Percentiles rank a stretch among this genome's conserved stretches.
Evolutionary conservation across 805 yeast species (phyloP).

Genomic region (Candida mattraensis): DNA sequence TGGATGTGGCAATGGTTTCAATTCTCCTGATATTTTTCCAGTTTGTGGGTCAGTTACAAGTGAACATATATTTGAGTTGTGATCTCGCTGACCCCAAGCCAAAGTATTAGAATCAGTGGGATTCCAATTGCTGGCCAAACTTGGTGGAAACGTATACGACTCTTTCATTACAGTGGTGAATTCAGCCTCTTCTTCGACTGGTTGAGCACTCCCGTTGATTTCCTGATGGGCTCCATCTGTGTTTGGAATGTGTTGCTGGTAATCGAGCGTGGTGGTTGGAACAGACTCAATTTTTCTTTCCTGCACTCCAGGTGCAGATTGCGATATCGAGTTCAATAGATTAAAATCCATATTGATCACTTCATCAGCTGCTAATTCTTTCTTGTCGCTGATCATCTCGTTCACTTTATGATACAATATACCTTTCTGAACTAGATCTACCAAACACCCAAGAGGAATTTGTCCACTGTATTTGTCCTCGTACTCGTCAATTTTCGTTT

Average conservation of each 20-base stretch:
- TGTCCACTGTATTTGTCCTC: conserved; percentile 49
- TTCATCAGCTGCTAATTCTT: conserved; percentile 22
- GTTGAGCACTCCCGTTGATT: background rate
- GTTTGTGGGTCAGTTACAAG: conserved; percentile 19
- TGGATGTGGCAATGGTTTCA: conserved; percentile 25
- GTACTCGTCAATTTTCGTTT: conserved; percentile 57
- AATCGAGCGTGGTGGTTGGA: conserved; percentile 5
- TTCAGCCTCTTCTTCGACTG: conserved; percentile 13
- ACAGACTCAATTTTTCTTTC: conserved; percentile 10
- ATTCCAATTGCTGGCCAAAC: conserved; percentile 55
- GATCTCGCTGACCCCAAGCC: conserved; percentile 51
- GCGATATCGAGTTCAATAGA: conserved; percentile 51
- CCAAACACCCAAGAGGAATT: conserved; percentile 79
- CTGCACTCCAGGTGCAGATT: conserved; percentile 4
- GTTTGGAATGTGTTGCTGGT: conserved; percentile 1
- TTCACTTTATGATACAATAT: conserved; percentile 75
- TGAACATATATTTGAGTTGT: conserved; percentile 27
- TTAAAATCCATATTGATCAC: conserved; percentile 39
- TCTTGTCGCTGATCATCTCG: conserved; percentile 39
- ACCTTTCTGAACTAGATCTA: conserved; percentile 82
- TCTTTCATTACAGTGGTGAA: conserved; percentile 43
- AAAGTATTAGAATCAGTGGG: conserved; percentile 45
- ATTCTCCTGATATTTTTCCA: conserved; percentile 13
- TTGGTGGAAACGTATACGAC: conserved; percentile 39
- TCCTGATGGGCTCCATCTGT: background rate